Evolutionary conservation across 2,329 filamentous ascomycete species (phyloP), one percentile per base, ranked within the genome.

Genomic region (Alternaria angustiovoidea): DNA sequence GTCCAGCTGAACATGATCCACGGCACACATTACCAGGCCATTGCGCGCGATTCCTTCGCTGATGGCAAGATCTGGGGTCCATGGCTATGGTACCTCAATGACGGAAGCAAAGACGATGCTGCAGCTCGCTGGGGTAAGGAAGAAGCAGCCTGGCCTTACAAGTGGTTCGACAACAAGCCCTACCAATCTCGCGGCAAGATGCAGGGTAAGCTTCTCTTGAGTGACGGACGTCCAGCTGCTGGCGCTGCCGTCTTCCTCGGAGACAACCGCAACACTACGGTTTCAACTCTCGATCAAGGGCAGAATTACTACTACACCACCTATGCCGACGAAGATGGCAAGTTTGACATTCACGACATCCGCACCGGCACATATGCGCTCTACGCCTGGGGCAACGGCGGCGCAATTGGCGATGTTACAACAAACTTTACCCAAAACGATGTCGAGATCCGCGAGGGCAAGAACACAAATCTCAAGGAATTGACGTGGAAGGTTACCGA

Each of bases 1-100:
- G 83, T 86, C 2, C 82, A 85, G 61, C 73, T 86, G 38, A 86
- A 86, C 68, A 84, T 86, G 81, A 78, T 86, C 34, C 83, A 86
- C 63, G 84, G 84, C 34, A 85, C 83, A 0, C 75, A 78, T 47
- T 78, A 69, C 65, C 74, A 76, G 53, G 74, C 75, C 30, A 47
- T 68, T 2, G 71, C 73, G 0, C 70, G 67, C 24, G 75, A 77
- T 52, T 57, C 63, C 1, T 77, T 77, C 53, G 68, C 80, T 0
- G 75, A 78, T 28, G 74, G 72, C 28, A 78, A 78, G 52, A 64
- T 72, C 26, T 79, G 76, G 76, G 77, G 77, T 0, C 77, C 77
- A 0, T 79, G 76, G 77, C 68, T 79, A 4, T 79, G 77, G 77
- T 79, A 79, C 49, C 67, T 79, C 65, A 86, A 86, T 65, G 78